A percentile compares a stretch with the other conserved stretches of the same genome.
These are phyloP conservation scores for Tricholoma sp. DNA, from an alignment of 768 basidiomycete species.

Conservation along the genomic window DNA sequence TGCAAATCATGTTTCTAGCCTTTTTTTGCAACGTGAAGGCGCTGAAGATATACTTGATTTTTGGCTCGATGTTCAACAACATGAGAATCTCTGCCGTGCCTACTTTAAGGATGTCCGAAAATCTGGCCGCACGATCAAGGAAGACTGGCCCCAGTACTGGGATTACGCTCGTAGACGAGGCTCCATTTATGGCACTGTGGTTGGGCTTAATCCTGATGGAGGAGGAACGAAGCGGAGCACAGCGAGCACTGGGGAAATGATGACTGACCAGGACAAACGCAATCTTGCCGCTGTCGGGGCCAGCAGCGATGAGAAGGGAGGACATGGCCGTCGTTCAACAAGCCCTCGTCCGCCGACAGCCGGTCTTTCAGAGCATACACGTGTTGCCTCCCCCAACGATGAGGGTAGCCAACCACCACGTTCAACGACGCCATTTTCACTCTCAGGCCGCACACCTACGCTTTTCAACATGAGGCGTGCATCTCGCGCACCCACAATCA, in stretches of 20 bases:
- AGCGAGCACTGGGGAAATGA: conserved; percentile 67
- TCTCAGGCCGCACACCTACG: conserved; percentile 70
- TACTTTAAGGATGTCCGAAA: conserved; percentile 99
- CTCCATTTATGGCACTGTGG: conserved; percentile 88
- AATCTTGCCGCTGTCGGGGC: conserved; percentile 45
- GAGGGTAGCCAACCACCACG: conserved; percentile 44
- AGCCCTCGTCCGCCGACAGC: conserved; percentile 52
- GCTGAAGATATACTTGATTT: conserved; percentile 97
- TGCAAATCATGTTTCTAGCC: conserved; percentile 38
- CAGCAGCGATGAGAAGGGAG: conserved; percentile 37
- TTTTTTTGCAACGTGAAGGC: conserved; percentile 94
- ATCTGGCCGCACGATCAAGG: conserved; percentile 86
- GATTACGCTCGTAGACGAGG: conserved; percentile 89
- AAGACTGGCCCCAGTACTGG: conserved; percentile 99
- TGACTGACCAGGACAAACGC: conserved; percentile 67
- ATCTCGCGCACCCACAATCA: conserved; percentile 89
- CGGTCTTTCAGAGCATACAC: conserved; percentile 37
- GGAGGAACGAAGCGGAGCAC: conserved; percentile 71
- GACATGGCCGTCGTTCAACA: conserved; percentile 44
- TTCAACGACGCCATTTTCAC: conserved; percentile 75
- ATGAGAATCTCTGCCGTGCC: conserved; percentile 96
- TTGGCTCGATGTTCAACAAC: conserved; percentile 98
- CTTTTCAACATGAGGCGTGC: conserved; percentile 72
- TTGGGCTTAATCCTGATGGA: conserved; percentile 61
- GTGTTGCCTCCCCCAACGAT: conserved; percentile 42